Percentiles rank a stretch among this genome's conserved stretches.
Conservation (phyloP, 2,329 filamentous ascomycete species). For the Didymellaceae sp. region DNA sequence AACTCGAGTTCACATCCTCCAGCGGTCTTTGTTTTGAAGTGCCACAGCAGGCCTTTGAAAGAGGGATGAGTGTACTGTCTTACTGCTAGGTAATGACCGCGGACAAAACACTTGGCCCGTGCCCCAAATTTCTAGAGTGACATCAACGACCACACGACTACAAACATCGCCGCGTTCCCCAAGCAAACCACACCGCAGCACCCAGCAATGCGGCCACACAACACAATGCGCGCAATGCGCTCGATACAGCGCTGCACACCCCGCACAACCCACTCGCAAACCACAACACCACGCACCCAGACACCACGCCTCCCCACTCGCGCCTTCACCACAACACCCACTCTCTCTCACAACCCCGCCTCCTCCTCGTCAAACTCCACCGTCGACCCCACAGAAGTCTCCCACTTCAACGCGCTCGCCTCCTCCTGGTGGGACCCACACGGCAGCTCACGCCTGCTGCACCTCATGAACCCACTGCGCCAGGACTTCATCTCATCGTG, state of each 20-base stretch:
- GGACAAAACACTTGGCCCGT: slow-evolving; percentile 7
- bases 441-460: slow-evolving; percentile 87
- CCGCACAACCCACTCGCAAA: background rate
- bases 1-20: too few species aligned
- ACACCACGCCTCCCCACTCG: slow-evolving; percentile 4
- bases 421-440: slow-evolving; percentile 97
- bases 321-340: slow-evolving; percentile 24
- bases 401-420: slow-evolving; percentile 92
- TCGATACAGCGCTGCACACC: slow-evolving; percentile 12
- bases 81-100: too few species aligned
- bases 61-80: background rate
- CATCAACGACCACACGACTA: slow-evolving; percentile 8
- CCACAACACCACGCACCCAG: background rate
- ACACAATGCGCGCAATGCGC: slow-evolving; percentile 13
- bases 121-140: slow-evolving; percentile 13
- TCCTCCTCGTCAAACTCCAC: slow-evolving; percentile 31
- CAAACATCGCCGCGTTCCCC: too few species aligned
- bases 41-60: background rate
- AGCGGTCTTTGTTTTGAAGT: too few species aligned
- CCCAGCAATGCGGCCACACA: slow-evolving; percentile 21
- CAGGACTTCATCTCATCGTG: slow-evolving; percentile 64
- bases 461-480: slow-evolving; percentile 97
- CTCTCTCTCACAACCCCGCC: slow-evolving; percentile 23
- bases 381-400: slow-evolving; percentile 84
- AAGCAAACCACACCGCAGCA: background rate